Evolutionary conservation across 345 rosid genomes (phyloP), one percentile per base, ranked within the genome.

Genomic region (Streptanthus diversifolius): DNA sequence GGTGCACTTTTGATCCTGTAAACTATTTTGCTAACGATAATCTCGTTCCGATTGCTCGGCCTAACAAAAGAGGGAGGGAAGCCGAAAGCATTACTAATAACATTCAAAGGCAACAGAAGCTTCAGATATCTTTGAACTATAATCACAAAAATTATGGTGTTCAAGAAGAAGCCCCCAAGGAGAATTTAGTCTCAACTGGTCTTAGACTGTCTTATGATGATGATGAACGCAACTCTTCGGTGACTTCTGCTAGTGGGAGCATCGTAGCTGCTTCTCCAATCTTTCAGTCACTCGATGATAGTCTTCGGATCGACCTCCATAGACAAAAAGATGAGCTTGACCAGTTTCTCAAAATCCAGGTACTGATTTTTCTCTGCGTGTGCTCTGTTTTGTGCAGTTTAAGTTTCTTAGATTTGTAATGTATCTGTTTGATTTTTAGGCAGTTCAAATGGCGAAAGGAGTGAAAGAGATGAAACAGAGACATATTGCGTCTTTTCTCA

Each of bases 171-270:
- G 83, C 67, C 57, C 67, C 79, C 73, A 86, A 88, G 63, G 86
- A 84, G 35, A 85, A 81, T 74, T 78, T 79, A 25, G 87, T 88
- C 33, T 90, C 96, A 5, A 88, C 87, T 43, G 93, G 93, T 61
- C 77, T 88, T 63, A 85, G 75, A 65, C 83, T 88, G n/a, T 86
- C 91, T 0, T 84, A 62, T 32, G 91, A 85, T 40, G 91, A 90
- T 44, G 96, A 90, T 66, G 90, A 84, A 61, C 88, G 72, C 61
- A 90, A 90, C 72, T 86, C 96, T 51, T 81, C 91, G 0, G 80
- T 84, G 58, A 79, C 90, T 64, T 80, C 87, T 65, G 83, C 74
- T 36, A 83, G 85, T 69, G 93, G 82, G 15, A 77, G 71, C 62
- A 78, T 85, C 62, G 21, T 78, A 24, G 68, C 72, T 51, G 75